Conservation (phyloP, 1,284 basidiomycete species). For the Athelia psychrophila region DNA sequence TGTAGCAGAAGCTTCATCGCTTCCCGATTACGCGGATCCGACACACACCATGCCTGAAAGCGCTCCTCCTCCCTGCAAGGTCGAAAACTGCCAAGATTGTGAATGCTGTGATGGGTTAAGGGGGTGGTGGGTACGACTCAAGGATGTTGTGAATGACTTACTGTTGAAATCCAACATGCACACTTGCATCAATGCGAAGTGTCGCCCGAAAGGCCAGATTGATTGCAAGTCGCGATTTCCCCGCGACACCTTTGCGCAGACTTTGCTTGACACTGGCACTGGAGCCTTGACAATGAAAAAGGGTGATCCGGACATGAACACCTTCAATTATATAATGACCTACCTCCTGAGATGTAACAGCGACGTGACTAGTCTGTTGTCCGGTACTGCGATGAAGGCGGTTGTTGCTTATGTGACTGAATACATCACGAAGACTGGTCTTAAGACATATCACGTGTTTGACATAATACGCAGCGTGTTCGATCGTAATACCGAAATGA, state of each 20-base stretch:
- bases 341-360: conserved; percentile 33
- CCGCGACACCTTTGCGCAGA: conserved; percentile 9
- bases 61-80: background rate
- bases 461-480: conserved; percentile 24
- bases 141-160: conserved; percentile 15
- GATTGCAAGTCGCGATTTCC: conserved; percentile 27
- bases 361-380: conserved; percentile 31
- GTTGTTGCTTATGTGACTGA: conserved; percentile 36
- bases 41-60: background rate
- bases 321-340: conserved; percentile 22
- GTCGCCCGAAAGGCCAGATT: conserved; percentile 15
- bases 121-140: conserved; percentile 13
- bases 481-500: conserved; percentile 16
- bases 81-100: conserved; percentile 4
- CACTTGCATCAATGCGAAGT: conserved; percentile 2
- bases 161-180: conserved; percentile 13
- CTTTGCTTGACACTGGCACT: conserved; percentile 19
- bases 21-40: background rate
- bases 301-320: conserved; percentile 31
- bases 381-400: conserved; percentile 34
- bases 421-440: conserved; percentile 33
- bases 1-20: no score
- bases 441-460: conserved; percentile 35
- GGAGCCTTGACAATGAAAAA: conserved; percentile 30
- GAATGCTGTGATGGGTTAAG: conserved; percentile 3